Conservation (phyloP, 2,329 filamentous ascomycete species). For the Epicoccum nigrum region DNA sequence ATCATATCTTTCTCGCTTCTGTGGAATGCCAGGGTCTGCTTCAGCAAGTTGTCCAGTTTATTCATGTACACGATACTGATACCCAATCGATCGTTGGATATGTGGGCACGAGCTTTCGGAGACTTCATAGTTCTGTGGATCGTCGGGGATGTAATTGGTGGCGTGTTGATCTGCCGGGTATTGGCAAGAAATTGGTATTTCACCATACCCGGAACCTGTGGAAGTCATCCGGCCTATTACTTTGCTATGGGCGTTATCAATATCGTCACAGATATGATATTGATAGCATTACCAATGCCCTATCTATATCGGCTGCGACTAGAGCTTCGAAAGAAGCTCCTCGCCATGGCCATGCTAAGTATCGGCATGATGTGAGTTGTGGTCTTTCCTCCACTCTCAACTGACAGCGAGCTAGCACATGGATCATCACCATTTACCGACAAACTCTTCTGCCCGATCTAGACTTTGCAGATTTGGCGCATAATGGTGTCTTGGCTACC, state of each 20-base stretch:
- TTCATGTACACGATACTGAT: constrained; percentile 28
- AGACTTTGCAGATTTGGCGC: constrained; percentile 27
- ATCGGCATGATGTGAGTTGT: constrained; percentile 27
- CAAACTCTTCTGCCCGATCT: constrained; percentile 20
- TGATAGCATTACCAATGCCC: constrained; percentile 28
- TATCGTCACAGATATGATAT: constrained; percentile 23
- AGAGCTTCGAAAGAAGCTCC: constrained; percentile 20
- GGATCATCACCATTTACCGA: constrained; percentile 33
- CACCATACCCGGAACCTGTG: constrained; percentile 20
- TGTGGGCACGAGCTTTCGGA: constrained; percentile 11
- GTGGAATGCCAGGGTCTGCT: constrained; percentile 30
- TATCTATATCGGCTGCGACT: constrained; percentile 25
- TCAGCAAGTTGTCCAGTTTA: constrained; percentile 27
- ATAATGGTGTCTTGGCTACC: constrained; percentile 26
- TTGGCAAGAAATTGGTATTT: constrained; percentile 28
- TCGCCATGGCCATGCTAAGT: constrained; percentile 24
- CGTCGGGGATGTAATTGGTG: constrained; percentile 18
- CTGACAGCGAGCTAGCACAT: constrained; percentile 19
- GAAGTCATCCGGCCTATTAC: constrained; percentile 26
- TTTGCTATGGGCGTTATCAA: constrained; percentile 28
- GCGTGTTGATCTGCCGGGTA: constrained; percentile 25
- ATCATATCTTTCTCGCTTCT: constrained; percentile 28
- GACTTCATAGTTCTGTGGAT: constrained; percentile 23
- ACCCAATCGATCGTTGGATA: constrained; percentile 18
- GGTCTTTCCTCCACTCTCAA: not conserved